Percentiles rank a stretch among this genome's conserved stretches.
Conservation (phyloP, 148 eudicot species). For the Diospyros lotus region DNA sequence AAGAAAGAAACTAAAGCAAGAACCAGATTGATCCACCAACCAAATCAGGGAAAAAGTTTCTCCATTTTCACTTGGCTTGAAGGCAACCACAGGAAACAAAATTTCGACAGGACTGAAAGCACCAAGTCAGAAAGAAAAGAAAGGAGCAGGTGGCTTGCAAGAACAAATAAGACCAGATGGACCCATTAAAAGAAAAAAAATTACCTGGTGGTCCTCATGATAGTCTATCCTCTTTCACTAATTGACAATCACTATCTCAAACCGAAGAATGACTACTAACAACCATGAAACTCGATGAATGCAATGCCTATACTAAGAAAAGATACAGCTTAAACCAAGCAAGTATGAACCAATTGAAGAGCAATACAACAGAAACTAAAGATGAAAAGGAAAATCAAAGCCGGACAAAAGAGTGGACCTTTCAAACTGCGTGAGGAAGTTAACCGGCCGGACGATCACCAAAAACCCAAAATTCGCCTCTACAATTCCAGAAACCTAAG, state of each 20-base stretch:
- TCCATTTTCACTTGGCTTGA: too few relatives aligned
- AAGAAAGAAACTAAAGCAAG: background rate
- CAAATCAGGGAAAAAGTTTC: too few relatives aligned
- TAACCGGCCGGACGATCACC: slow-evolving; percentile 45
- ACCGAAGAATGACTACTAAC: background rate
- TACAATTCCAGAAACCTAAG: slow-evolving; percentile 28
- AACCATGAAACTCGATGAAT: background rate
- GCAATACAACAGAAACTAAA: background rate
- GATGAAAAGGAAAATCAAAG: background rate
- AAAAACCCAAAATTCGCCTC: slow-evolving; percentile 28
- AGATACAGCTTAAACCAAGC: background rate
- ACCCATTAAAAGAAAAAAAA: background rate
- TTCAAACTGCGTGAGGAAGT: slow-evolving; percentile 21
- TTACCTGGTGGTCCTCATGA: background rate
- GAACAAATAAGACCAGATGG: background rate
- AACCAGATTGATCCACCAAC: too few relatives aligned
- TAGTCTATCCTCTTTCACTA: background rate
- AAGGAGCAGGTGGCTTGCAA: too few relatives aligned
- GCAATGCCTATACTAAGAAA: background rate
- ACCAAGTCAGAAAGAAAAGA: too few relatives aligned
- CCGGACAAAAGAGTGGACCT: slow-evolving; percentile 24
- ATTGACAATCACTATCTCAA: background rate
- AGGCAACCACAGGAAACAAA: too few relatives aligned
- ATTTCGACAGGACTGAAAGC: too few relatives aligned
- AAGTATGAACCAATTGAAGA: slow-evolving; percentile 4